A percentile compares a stretch with the other conserved stretches of the same genome.
Evolutionary conservation across 2,329 filamentous ascomycete species (phyloP).

Genomic region (Xylariaceae sp.): DNA sequence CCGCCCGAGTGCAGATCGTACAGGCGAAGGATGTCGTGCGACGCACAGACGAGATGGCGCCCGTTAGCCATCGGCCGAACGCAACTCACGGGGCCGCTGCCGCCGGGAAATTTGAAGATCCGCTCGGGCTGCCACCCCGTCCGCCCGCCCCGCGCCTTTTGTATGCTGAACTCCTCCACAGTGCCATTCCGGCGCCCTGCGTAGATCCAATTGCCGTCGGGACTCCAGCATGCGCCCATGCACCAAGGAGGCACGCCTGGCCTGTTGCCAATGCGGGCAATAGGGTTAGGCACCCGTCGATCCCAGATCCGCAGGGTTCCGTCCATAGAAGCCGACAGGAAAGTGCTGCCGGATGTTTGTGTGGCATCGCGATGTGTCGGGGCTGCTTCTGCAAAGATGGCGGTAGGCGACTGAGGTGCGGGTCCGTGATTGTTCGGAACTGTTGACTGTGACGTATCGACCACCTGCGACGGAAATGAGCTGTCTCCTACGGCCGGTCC

Average conservation of each 20-base stretch:
- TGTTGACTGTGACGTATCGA: constrained; percentile 13
- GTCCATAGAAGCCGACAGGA: constrained; percentile 86
- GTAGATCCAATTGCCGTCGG: constrained; percentile 93
- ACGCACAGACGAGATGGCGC: constrained; percentile 88
- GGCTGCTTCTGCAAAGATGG: constrained; percentile 43
- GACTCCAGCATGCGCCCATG: constrained; percentile 95
- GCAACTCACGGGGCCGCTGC: constrained; percentile 87
- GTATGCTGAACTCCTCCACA: constrained; percentile 91
- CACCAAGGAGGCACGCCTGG: constrained; percentile 90
- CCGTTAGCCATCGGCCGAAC: constrained; percentile 91
- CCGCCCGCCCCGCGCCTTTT: constrained; percentile 66
- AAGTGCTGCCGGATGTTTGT: constrained; percentile 74
- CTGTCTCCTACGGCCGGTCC: constrained; percentile 9
- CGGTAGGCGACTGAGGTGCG: constrained; percentile 39
- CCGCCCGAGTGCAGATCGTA: constrained; percentile 80
- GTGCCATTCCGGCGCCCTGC: constrained; percentile 87
- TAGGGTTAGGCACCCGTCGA: constrained; percentile 70
- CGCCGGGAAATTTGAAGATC: constrained; percentile 83
- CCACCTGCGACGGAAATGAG: constrained; percentile 17
- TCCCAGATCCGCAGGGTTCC: constrained; percentile 95
- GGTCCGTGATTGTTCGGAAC: constrained; percentile 17
- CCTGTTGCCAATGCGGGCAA: constrained; percentile 76
- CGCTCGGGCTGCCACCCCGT: constrained; percentile 73
- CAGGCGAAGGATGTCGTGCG: constrained; percentile 87
- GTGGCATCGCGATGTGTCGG: constrained; percentile 53